A percentile compares a stretch with the other conserved stretches of the same genome.
phyloP scores from a whole-genome alignment of 2,329 filamentous ascomycete species.

The Fusarium sp. region DNA sequence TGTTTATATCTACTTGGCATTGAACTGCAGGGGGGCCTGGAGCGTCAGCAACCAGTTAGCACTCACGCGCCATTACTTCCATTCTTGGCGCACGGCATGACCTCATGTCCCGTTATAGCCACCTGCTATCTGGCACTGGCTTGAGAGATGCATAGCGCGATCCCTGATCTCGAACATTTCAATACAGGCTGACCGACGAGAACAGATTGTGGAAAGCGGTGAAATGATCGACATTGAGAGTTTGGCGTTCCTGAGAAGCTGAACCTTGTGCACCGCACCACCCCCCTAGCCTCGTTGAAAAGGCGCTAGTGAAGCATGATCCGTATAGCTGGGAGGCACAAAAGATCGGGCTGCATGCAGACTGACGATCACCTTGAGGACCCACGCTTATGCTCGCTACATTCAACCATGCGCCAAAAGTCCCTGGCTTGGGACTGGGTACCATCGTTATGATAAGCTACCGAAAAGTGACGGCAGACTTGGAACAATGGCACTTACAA shows the following conservation, averaged over 20 bases:
- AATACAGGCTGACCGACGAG: not conserved
- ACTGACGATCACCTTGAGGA: slow-evolving; percentile 31
- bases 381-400: slow-evolving; percentile 19
- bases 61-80: not conserved
- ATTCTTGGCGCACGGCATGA: slow-evolving; percentile 9
- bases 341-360: slow-evolving; percentile 44
- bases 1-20: not conserved
- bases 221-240: slow-evolving; percentile 28
- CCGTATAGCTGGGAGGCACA: slow-evolving; percentile 44
- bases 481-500: too few species aligned
- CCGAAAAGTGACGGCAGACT: not conserved
- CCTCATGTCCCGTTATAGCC: slow-evolving; percentile 17
- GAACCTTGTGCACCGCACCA: slow-evolving; percentile 40
- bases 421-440: not conserved
- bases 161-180: slow-evolving; percentile 6
- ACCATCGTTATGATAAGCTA: not conserved
- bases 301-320: slow-evolving; percentile 43
- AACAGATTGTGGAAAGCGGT: slow-evolving; percentile 39
- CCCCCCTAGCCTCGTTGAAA: slow-evolving; percentile 19
- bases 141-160: not conserved
- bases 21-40: slow-evolving; percentile 8
- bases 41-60: not conserved
- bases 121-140: slow-evolving; percentile 3
- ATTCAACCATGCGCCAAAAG: slow-evolving; percentile 12
- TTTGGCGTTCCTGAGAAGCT: slow-evolving; percentile 40